Evolutionary conservation across 75 land plant genomes (phyloP), one percentile per base, ranked within the genome.

Genomic region (Sequoia sempervirens): DNA sequence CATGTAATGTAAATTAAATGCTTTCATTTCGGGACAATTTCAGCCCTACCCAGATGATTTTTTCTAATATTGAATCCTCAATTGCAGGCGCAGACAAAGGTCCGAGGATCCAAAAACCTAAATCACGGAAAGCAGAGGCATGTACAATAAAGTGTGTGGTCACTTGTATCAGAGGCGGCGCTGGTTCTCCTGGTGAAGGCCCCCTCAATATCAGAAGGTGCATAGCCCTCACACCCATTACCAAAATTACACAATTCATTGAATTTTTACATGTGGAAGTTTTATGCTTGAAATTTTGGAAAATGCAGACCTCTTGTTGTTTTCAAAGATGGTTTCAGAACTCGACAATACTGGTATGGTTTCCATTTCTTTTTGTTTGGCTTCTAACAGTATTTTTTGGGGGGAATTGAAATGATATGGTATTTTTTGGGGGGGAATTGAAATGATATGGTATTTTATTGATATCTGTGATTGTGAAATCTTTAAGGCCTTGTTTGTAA

Each of bases 291-390:
- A 78, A 78, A 78, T 53, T n/a, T 12, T 80, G 28, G 37, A 28
- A 30, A 34, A 34, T 83, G 88, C 95, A 97, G 97, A 80, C 99
- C 99, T 82, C 87, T 97, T 56, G 96, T 97, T 38, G 99, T 95
- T n/a, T 97, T 97, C 91, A 97, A 97, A 88, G 84, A 94, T 53
- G 93, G 94, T 36, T 96, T 97, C 74, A 86, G 98, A 47, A 94
- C 92, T 74, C 93, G 99, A 46, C 88, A 87, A 69, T 97, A 97
- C 84, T 96, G 99, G 99, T 97, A 90, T 73, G 85, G 30, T 66
- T 14, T 18, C 40, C 23, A 6, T 80, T 50, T 43, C 0, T 46
- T 79, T 5, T 47, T 46, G 53, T 26, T 79, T 79, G 11, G n/a
- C n/a, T n/a, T n/a, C n/a, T 43, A 41, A 47, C 45, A 46, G 4